Conservation (phyloP, 495 filamentous ascomycete species). For the Xylaria nigripes region DNA sequence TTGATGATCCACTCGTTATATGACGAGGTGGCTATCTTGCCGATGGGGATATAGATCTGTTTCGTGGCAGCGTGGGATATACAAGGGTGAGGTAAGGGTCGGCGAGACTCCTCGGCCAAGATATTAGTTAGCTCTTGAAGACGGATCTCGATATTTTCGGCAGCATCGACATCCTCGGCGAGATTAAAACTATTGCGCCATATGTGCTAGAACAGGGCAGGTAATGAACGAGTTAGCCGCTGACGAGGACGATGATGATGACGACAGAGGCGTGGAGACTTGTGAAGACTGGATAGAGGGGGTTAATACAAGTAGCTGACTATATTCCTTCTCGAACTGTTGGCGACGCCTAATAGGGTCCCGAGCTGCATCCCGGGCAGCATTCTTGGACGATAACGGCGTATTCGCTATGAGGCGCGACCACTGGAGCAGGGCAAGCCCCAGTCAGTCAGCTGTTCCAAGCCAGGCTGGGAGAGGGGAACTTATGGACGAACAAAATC, state of each 20-base stretch:
- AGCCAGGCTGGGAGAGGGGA: neutral
- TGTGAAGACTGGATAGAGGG: too few species aligned
- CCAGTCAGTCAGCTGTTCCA: conserved; percentile 1
- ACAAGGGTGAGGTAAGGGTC: conserved; percentile 80
- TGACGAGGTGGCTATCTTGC: conserved; percentile 71
- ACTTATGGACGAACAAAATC: conserved; percentile 30
- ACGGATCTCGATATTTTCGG: conserved; percentile 44
- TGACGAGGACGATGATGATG: neutral
- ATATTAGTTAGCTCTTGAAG: conserved; percentile 63
- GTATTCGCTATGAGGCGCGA: conserved; percentile 83
- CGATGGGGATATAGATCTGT: conserved; percentile 78
- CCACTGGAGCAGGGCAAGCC: conserved; percentile 49
- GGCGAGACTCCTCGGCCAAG: conserved; percentile 80
- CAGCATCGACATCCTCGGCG: conserved; percentile 43
- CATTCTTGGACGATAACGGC: conserved; percentile 48
- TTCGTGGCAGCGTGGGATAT: conserved; percentile 73
- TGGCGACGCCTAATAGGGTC: conserved; percentile 80
- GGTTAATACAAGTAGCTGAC: conserved; percentile 62
- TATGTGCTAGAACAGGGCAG: conserved; percentile 50
- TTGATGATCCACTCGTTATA: conserved; percentile 72
- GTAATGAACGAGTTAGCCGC: conserved; percentile 9
- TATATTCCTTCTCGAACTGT: conserved; percentile 83
- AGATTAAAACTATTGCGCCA: conserved; percentile 62
- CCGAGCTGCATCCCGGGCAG: conserved; percentile 54
- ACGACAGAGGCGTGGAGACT: conserved; percentile 6